Percentiles rank a stretch among this genome's conserved stretches.
Conservation (phyloP, 495 filamentous ascomycete species). For the Xylaria grammica region DNA sequence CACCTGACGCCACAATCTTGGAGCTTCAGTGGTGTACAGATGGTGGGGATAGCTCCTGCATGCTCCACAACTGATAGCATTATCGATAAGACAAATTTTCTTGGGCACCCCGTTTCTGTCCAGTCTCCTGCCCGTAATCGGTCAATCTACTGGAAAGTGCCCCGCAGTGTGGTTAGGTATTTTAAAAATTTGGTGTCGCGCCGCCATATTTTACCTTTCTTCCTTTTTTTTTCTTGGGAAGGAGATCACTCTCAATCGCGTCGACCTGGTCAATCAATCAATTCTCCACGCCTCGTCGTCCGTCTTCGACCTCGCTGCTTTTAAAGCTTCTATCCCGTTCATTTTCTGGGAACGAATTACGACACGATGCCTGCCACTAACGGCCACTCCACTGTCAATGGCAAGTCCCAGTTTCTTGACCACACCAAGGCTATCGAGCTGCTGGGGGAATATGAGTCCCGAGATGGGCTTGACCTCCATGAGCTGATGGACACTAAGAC, state of each 20-base stretch:
- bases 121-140: neutral
- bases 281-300: constrained; percentile 36
- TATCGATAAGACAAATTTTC: constrained; percentile 10
- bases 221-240: constrained; percentile 61
- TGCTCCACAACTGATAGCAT: neutral
- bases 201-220: constrained; percentile 47
- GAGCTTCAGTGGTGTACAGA: no score
- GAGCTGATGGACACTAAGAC: constrained; percentile 84
- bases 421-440: constrained; percentile 74
- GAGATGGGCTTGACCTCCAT: constrained; percentile 84
- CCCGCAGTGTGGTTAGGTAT: constrained; percentile 2
- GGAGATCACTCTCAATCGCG: constrained; percentile 60
- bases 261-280: constrained; percentile 48
- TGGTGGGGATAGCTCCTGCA: no score
- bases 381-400: constrained; percentile 56
- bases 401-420: constrained; percentile 47
- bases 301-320: constrained; percentile 43
- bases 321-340: constrained; percentile 19
- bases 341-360: constrained; percentile 31
- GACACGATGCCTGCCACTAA: constrained; percentile 73
- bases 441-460: constrained; percentile 72
- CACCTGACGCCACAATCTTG: no score
- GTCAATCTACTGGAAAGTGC: constrained; percentile 1
- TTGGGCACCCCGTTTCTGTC: no score
- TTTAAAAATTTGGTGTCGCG: constrained; percentile 28